Evolutionary conservation across 2,329 filamentous ascomycete genomes (phyloP).

Genomic region (Lachnellula arida): DNA sequence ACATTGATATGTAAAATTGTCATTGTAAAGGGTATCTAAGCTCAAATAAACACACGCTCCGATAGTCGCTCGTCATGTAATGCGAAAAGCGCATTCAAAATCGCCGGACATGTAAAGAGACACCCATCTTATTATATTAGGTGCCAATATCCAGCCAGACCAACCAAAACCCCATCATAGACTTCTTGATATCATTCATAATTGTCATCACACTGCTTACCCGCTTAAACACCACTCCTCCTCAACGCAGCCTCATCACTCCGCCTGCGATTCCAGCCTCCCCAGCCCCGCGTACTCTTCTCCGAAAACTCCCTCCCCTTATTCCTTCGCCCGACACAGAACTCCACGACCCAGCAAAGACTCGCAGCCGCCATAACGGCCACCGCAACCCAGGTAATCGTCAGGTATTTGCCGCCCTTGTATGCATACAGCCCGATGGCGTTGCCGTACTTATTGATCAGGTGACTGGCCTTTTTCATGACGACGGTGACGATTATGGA

Average conservation of each 20-base stretch:
- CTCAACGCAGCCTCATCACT: constrained; percentile 23
- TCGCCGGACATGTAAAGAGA: neutral
- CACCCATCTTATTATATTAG: neutral
- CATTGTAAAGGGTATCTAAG: neutral
- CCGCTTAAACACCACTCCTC: constrained; percentile 17
- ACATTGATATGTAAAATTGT: neutral
- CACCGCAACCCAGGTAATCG: constrained; percentile 55
- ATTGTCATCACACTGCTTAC: neutral
- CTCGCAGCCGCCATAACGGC: constrained; percentile 37
- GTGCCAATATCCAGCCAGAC: neutral
- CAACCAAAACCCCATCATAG: neutral
- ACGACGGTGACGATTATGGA: constrained; percentile 70
- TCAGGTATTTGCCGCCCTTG: constrained; percentile 50
- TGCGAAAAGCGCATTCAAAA: neutral
- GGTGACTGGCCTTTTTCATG: constrained; percentile 45
- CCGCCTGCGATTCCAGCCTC: constrained; percentile 6
- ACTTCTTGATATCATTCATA: neutral
- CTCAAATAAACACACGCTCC: neutral
- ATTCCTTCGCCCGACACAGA: constrained; percentile 23
- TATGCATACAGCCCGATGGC: constrained; percentile 31
- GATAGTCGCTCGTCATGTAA: neutral
- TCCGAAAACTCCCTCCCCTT: constrained; percentile 22
- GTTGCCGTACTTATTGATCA: constrained; percentile 39
- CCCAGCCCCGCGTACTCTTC: constrained; percentile 13
- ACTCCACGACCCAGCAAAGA: constrained; percentile 28